Conservation (phyloP, 2,329 filamentous ascomycete genomes). For the Fusarium cyanostomum region DNA sequence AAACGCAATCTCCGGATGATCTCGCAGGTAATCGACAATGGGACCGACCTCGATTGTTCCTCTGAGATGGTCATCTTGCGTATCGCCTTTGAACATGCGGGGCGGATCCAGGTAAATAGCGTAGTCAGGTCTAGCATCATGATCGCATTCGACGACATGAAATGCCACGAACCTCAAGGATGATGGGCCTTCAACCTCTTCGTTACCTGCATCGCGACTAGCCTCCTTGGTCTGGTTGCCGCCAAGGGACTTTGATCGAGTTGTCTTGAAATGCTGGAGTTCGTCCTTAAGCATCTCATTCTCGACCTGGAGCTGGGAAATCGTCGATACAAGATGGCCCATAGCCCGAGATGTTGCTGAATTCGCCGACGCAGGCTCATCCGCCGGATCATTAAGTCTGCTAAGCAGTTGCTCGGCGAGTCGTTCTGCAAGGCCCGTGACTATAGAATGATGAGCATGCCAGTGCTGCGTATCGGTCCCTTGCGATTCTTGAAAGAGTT, state of each 20-base stretch:
- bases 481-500: too few species aligned
- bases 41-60: background rate
- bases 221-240: background rate
- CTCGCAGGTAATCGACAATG: background rate
- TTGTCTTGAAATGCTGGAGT: background rate
- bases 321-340: background rate
- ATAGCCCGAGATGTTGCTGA: background rate
- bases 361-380: background rate
- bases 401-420: background rate
- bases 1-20: conserved; percentile 3
- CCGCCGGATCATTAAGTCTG: background rate
- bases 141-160: background rate
- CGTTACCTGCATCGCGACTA: background rate
- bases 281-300: conserved; percentile 10
- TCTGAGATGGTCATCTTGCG: background rate
- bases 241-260: too few species aligned
- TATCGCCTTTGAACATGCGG: conserved; percentile 16
- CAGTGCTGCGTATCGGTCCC: too few species aligned
- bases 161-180: background rate
- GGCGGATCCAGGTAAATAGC: conserved; percentile 10
- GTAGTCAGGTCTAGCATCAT: rapidly evolving
- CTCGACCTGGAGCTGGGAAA: conserved; percentile 10
- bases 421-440: background rate
- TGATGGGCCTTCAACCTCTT: background rate
- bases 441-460: background rate